Conservation (phyloP, 1,284 basidiomycete genomes). For the Cystobasidium pallidum region DNA sequence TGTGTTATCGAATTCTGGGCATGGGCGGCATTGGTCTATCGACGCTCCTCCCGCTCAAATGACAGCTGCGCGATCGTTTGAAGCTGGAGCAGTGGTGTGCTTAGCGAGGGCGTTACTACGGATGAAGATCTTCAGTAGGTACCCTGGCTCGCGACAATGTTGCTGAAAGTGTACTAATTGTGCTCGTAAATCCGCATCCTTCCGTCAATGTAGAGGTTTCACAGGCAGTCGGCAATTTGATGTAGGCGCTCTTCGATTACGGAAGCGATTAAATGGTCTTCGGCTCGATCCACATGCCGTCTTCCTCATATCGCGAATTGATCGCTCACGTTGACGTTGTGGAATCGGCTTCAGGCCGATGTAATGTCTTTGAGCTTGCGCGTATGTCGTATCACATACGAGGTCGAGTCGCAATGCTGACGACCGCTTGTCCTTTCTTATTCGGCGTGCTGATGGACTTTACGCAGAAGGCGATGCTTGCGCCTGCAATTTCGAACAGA, state of each 20-base stretch:
- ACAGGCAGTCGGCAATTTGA: not conserved
- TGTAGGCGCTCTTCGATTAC: not conserved
- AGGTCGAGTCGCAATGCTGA: not conserved
- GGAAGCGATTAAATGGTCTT: not conserved
- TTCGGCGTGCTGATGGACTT: not conserved
- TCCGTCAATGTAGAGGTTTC: not conserved
- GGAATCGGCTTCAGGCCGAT: not conserved
- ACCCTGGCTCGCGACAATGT: not conserved
- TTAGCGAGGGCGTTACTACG: constrained; percentile 5
- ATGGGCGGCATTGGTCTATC: not conserved
- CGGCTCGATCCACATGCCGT: not conserved
- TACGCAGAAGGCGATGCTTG: constrained; percentile 4
- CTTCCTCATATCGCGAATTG: not conserved
- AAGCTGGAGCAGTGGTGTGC: not conserved
- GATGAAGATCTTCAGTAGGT: constrained; percentile 8
- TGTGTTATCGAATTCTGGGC: not conserved
- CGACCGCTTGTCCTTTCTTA: no score
- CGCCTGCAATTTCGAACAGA: not conserved
- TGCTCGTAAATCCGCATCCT: not conserved
- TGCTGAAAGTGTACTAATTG: not conserved
- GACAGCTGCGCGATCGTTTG: not conserved
- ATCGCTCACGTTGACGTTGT: constrained; percentile 13
- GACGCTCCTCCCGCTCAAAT: not conserved
- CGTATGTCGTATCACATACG: not conserved
- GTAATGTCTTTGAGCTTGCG: not conserved